Base-by-base conservation (phyloP, 345 rosid genomes). In the Hibiscus mutabilis region DNA sequence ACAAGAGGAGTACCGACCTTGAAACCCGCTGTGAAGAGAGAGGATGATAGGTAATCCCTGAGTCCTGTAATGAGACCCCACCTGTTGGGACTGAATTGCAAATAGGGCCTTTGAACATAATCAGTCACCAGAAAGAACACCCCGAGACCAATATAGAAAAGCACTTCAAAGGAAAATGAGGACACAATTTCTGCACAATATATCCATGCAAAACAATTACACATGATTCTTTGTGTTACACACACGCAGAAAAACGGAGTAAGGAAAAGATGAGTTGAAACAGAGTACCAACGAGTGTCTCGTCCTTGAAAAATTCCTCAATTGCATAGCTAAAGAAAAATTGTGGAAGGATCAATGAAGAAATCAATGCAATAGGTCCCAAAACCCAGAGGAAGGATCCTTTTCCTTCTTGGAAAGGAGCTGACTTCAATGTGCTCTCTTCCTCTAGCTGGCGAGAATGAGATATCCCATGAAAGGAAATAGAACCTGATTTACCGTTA, bases 21-120 rank as follows among this genome's bases (percentile, higher is more conserved):
- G 44, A 91, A 77, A 25, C 92, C 92, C 89, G 75, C 85, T 0
- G 81, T 60, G 66, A 88, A 79, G 76, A 86, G 87, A 15, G 84
- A 81, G 55, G 97, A 86, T 21, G 77, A 62, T 69, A 86, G 72
- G 86, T 91, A 93, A 76, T 93, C 94, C 76, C 83, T 84, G 31
- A 89, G 84, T 15, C 98, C 98, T 25, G 96, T 91, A 63, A 93
- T 86, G 55, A 91, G 86, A 71, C 97, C 82, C 98, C 97, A 93
- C 65, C 97, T 86, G 79, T 88, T 93, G 71, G 90, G 13, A 62
- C 97, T 93, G 81, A 79, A 91, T 60, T 91, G 87, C 68, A 93
- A 77, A 83, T 88, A 93, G 0, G 98, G 97, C 81, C 83, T 87
- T 76, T 93, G 98, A 68, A 88, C 82, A 25, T 60, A 67, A 77